A percentile compares a stretch with the other conserved stretches of the same genome.
Evolutionary conservation across 78 protist species (phyloP).

Genomic region (Dictyostelium firmibasis): DNA sequence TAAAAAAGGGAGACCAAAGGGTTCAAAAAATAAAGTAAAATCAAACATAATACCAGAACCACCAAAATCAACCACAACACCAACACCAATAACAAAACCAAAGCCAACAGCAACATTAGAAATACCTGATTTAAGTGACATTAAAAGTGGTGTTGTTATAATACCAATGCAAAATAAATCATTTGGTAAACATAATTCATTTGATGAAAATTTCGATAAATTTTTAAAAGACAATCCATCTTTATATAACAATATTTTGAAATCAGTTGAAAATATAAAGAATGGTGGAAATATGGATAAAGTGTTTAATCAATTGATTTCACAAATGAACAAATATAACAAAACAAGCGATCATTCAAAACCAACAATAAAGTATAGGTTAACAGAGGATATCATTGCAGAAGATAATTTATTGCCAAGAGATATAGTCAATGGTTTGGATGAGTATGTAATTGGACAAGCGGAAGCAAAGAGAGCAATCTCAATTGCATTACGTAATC

Average conservation of each 20-base stretch:
- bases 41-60: neutral
- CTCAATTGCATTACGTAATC: slow-evolving; percentile 45
- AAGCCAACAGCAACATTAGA: neutral
- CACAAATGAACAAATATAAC: neutral
- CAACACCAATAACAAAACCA: neutral
- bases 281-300: neutral
- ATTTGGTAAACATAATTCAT: neutral
- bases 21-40: neutral
- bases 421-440: slow-evolving; percentile 20
- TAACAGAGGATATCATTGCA: neutral
- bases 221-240: neutral
- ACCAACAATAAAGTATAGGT: neutral
- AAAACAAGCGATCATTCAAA: neutral
- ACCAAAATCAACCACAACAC: neutral
- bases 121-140: neutral
- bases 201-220: neutral
- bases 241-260: neutral
- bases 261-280: neutral
- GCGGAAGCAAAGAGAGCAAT: slow-evolving; percentile 45
- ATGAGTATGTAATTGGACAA: slow-evolving; percentile 55
- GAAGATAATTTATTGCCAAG: slow-evolving; percentile 34
- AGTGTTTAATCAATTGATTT: neutral
- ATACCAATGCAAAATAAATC: neutral
- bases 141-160: neutral
- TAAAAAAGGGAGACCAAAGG: slow-evolving; percentile 1